Percentiles rank a stretch among this genome's conserved stretches.
phyloP scores from a whole-genome alignment of 2,329 filamentous ascomycete species.

The Diplodia scrobiculata region DNA sequence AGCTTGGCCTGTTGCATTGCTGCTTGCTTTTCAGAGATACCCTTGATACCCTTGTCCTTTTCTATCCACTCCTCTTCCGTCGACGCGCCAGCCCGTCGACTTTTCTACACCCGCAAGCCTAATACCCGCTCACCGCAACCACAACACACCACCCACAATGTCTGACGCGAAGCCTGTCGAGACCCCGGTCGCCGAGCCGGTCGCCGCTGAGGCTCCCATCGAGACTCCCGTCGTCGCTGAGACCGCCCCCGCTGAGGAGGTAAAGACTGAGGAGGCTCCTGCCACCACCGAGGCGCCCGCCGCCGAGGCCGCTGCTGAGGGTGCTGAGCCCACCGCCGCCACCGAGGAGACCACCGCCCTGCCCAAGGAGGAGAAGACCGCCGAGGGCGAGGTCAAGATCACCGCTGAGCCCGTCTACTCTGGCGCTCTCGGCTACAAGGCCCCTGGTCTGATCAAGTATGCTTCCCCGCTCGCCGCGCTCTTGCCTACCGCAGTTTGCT shows the following conservation, averaged over 20 bases:
- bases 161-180: constrained; percentile 29
- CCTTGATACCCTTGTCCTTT: constrained; percentile 27
- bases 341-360: constrained; percentile 46
- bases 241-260: constrained; percentile 46
- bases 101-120: constrained; percentile 20
- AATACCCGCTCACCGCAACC: constrained; percentile 1
- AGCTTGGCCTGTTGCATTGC: constrained; percentile 25
- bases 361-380: constrained; percentile 35
- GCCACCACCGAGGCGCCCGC: constrained; percentile 39
- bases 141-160: constrained; percentile 16
- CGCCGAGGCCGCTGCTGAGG: constrained; percentile 31
- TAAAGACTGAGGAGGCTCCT: constrained; percentile 38
- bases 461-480: constrained; percentile 17
- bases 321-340: constrained; percentile 30
- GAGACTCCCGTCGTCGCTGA: constrained; percentile 13
- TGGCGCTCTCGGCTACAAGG: constrained; percentile 87
- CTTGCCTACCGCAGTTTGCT: not conserved
- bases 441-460: constrained; percentile 87
- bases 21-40: constrained; percentile 27
- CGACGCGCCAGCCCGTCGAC: constrained; percentile 11
- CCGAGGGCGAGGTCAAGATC: constrained; percentile 49
- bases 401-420: constrained; percentile 71
- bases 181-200: constrained; percentile 37
- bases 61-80: constrained; percentile 2
- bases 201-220: constrained; percentile 40